Evolutionary conservation across 148 eudicot genomes (phyloP), one percentile per base, ranked within the genome.

Genomic region (Drosera capensis): DNA sequence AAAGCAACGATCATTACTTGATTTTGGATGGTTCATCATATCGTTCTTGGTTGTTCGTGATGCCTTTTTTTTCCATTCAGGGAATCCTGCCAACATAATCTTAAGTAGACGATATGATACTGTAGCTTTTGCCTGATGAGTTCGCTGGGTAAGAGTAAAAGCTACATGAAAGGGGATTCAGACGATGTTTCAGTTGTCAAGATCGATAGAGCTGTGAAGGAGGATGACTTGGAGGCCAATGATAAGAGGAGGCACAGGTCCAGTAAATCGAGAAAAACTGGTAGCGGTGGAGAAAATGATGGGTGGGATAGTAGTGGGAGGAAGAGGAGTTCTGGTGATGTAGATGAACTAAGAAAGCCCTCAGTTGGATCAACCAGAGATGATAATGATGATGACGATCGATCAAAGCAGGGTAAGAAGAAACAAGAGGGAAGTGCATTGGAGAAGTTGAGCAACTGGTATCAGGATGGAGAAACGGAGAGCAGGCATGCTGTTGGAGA

Each of bases 361-460:
- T 63, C 71, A 25, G 60, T 73, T 73, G 74, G 69, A 5, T 71
- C 74, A 23, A 59, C 68, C 55, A 78, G 67, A 66, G 74, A 61
- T n/a, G 72, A 60, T 57, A 54, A 57, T 45, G 95, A 80, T 50
- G 86, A 68, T 49, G 81, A 75, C 44, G 78, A 66, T 28, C 63
- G 70, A 6, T 66, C 77, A 43, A 75, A 78, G 55, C 70, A 62
- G 48, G 28, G 26, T 45, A 78, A 62, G 68, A 71, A 59, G 55
- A 75, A 70, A 54, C 70, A 63, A 43, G 97, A 76, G 53, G 85
- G 65, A 60, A 84, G 74, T 44, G 59, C 95, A 25, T 51, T 90
- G 52, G 93, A 84, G 48, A 81, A 66, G 31, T 46, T 84, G 54
- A 90, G 93, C 64, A 73, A 60, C 62, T 80, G 92, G 86, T 90